Conservation (phyloP, 306 rosid species). For the Echinosophora koreensis region DNA sequence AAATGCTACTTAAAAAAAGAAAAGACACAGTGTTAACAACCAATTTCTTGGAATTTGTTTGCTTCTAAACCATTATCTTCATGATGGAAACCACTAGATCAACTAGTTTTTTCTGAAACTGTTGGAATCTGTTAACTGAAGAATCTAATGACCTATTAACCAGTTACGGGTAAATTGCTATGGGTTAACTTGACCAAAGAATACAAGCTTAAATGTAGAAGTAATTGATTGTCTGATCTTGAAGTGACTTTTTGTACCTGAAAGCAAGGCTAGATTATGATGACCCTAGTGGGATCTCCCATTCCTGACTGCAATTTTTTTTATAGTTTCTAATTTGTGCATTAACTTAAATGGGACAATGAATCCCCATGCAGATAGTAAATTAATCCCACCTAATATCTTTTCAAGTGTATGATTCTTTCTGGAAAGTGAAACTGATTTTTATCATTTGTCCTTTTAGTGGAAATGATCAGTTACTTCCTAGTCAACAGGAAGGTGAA, state of each 20-base stretch:
- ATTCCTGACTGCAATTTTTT: background rate
- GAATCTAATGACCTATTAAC: conserved; percentile 8
- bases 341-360: conserved; percentile 11
- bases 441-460: conserved; percentile 57
- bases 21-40: background rate
- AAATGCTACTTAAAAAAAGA: background rate
- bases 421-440: conserved; percentile 41
- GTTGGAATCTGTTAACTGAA: conserved; percentile 16
- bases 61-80: conserved; percentile 5
- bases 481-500: conserved; percentile 75
- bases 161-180: background rate
- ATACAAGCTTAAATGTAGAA: conserved; percentile 27
- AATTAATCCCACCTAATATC: conserved; percentile 19
- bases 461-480: conserved; percentile 78
- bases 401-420: conserved; percentile 31
- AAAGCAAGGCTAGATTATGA: conserved; percentile 5
- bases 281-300: conserved; percentile 21
- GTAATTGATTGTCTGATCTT: conserved; percentile 17
- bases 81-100: conserved; percentile 1
- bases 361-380: background rate
- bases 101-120: conserved; percentile 21
- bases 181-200: conserved; percentile 31
- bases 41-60: conserved; percentile 17
- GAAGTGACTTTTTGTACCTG: background rate
- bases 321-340: conserved; percentile 15